Base-by-base conservation (phyloP, 768 basidiomycete genomes). In the Kwoniella heveanensis region DNA sequence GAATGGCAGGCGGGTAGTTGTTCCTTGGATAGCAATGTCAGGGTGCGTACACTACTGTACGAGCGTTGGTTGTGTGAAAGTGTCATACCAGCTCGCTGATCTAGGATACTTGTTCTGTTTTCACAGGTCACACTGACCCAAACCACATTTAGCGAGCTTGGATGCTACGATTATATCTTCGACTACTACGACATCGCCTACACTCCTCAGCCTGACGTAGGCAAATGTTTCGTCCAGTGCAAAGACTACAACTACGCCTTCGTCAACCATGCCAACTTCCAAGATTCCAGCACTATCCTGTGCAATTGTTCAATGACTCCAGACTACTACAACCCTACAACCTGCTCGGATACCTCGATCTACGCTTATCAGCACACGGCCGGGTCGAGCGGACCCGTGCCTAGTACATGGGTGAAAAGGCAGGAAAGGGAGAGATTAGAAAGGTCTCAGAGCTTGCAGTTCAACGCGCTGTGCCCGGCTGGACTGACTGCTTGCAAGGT, bases 321-420 rank as follows among this genome's bases (percentile, higher is more conserved):
- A 12, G 29, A 36, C 6, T 37, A 55, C n/a, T 37, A 39, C 22
- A 24, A 44, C 15, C 36, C 39, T 7, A 24, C n/a, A 19, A 39
- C 24, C 36, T 55, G 36, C 24, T 25, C 25, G 19, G 54, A 55
- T 21, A 24, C 24, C 22, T 37, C 25, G 9, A 37, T 32, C n/a
- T 37, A 24, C 32, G 39, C 39, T 22, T 55, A 37, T 26, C 37
- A 55, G 19, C 54, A 55, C 39, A n/a, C 54, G 37, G 26, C 54
- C 1, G 54, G 54, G 25, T 55, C 54, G 1, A 55, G 54, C 19
- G 54, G 54, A 1, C 21, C 37, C 3, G 39, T 44, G 15, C 39
- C 39, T 19, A 44, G 39, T 17, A 44, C 39, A 3, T 44, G 39
- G 25, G 19, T 29, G 25, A 46, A 21, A 50, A 32, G 57, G 25